Conservation (phyloP, 768 basidiomycete species). For the Hortiboletus campestris region DNA sequence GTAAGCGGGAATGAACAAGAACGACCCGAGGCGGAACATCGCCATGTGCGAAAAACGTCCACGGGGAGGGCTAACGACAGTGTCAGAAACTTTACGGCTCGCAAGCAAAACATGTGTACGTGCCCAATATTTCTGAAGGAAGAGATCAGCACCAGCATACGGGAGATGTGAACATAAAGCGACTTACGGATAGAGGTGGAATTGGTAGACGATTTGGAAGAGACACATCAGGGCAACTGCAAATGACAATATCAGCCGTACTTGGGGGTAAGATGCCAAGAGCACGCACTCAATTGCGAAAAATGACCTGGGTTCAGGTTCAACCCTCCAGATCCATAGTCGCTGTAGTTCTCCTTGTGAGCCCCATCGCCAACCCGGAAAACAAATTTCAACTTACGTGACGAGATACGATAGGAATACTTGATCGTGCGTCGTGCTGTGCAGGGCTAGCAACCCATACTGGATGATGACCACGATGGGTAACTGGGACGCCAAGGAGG, state of each 20-base stretch:
- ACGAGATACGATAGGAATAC: constrained; percentile 90
- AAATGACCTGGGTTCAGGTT: constrained; percentile 91
- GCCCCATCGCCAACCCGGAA: neutral
- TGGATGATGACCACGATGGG: constrained; percentile 86
- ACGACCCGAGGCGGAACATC: constrained; percentile 87
- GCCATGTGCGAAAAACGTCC: constrained; percentile 80
- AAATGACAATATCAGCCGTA: constrained; percentile 1
- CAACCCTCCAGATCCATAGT: constrained; percentile 83
- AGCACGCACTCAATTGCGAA: constrained; percentile 76
- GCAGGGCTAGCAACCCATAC: constrained; percentile 86
- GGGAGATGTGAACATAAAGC: neutral
- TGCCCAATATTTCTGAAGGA: constrained; percentile 62
- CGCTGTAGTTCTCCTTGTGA: constrained; percentile 40
- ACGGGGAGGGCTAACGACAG: constrained; percentile 60
- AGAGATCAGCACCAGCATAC: neutral
- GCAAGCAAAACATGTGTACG: constrained; percentile 11
- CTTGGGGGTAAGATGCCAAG: neutral
- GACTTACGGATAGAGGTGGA: constrained; percentile 84
- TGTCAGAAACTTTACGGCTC: constrained; percentile 3
- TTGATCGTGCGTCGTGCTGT: constrained; percentile 88
- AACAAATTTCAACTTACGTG: constrained; percentile 17
- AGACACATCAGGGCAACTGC: constrained; percentile 92
- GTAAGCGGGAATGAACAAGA: constrained; percentile 89
- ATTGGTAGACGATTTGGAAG: constrained; percentile 91
- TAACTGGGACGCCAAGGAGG: constrained; percentile 68